Evolutionary conservation across 1,284 basidiomycete genomes (phyloP).

Genomic region (Papiliotrema fonsecae): DNA sequence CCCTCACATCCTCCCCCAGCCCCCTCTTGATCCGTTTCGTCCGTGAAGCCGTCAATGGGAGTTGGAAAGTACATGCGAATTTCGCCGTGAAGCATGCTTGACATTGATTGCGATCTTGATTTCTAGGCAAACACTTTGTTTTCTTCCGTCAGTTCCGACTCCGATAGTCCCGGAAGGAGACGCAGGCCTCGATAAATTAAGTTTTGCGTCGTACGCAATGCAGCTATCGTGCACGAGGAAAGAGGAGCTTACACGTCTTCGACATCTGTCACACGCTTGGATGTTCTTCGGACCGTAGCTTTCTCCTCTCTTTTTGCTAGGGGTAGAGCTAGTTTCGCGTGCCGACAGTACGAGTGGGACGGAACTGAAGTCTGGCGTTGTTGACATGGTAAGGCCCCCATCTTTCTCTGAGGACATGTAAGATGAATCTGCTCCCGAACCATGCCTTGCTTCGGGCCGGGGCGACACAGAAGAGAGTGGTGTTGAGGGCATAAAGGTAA

Average conservation of each 20-base stretch:
- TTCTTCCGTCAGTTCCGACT: neutral
- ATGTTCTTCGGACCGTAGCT: neutral
- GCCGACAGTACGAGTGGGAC: no score
- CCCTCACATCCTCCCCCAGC: neutral
- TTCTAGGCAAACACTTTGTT: neutral
- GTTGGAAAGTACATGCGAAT: slow-evolving; percentile 21
- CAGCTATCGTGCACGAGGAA: no score
- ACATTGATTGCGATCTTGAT: neutral
- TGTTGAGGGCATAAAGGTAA: no score
- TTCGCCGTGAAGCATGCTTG: slow-evolving; percentile 12
- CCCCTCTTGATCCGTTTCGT: slow-evolving; percentile 25
- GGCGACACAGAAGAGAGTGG: no score
- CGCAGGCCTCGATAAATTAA: no score
- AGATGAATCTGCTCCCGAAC: no score
- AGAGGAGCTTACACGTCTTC: no score
- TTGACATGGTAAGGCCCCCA: no score
- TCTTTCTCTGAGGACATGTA: no score
- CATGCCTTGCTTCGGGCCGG: no score
- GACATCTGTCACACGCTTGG: neutral
- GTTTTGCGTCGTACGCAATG: neutral
- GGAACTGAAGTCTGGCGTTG: no score
- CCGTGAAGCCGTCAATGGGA: slow-evolving; percentile 24
- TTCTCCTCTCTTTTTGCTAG: neutral
- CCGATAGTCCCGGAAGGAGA: neutral
- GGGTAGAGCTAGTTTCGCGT: no score